Conservation (phyloP, 1,139 yeast genomes). For the Wickerhamiella infanticola region DNA sequence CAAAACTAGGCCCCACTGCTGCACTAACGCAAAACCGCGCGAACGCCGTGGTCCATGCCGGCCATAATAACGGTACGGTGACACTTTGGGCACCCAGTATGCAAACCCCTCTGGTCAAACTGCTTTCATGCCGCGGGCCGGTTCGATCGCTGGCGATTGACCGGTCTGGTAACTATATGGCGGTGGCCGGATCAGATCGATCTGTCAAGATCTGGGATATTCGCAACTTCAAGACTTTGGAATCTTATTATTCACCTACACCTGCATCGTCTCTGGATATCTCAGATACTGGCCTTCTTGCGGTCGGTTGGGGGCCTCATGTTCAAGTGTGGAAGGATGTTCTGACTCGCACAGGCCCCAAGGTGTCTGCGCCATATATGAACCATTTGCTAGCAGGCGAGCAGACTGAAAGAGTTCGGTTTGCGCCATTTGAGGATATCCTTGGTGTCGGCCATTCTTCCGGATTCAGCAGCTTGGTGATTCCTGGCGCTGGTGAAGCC, state of each 20-base stretch:
- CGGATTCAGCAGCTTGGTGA: constrained; percentile 66
- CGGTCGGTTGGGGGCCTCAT: constrained; percentile 92
- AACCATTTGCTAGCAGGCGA: constrained; percentile 73
- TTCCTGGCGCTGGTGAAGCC: constrained; percentile 98
- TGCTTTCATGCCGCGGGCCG: constrained; percentile 75
- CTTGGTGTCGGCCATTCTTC: constrained; percentile 72
- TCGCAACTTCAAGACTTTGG: constrained; percentile 62
- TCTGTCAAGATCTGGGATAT: constrained; percentile 87
- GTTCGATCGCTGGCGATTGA: constrained; percentile 74
- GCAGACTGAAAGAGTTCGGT: constrained; percentile 47
- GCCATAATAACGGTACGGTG: constrained; percentile 87
- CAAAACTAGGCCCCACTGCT: constrained; percentile 81
- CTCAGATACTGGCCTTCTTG: constrained; percentile 75
- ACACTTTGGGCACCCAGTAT: constrained; percentile 88
- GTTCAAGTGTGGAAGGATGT: constrained; percentile 44
- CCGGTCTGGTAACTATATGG: constrained; percentile 91
- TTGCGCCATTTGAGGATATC: constrained; percentile 93
- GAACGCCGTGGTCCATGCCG: constrained; percentile 90
- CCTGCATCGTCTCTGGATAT: constrained; percentile 70
- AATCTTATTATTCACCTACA: constrained; percentile 63
- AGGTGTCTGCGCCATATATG: constrained; percentile 58
- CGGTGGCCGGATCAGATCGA: constrained; percentile 78
- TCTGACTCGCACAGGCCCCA: constrained; percentile 22
- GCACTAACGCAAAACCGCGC: constrained; percentile 85
- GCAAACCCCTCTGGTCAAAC: constrained; percentile 71